These are phyloP conservation scores for Trichophyton verrucosum DNA, from an alignment of 2,329 filamentous ascomycete genomes.

Conservation along the genomic window DNA sequence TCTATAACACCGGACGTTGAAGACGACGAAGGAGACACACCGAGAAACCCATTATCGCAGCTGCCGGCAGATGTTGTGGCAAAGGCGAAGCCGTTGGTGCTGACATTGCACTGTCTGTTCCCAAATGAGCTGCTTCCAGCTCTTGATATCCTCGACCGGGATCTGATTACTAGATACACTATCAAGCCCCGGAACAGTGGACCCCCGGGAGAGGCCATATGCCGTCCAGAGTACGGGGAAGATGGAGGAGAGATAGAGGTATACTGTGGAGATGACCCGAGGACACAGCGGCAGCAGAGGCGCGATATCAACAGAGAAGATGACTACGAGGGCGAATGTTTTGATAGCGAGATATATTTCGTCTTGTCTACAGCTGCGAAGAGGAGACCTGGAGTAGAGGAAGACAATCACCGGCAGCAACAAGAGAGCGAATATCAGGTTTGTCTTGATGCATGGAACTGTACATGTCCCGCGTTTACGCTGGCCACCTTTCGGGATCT, in stretches of 20 bases:
- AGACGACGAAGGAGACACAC: not conserved
- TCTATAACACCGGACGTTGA: not conserved
- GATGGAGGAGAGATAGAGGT: not conserved
- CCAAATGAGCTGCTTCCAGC: conserved; percentile 70
- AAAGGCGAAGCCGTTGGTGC: conserved; percentile 45
- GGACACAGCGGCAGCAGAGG: not conserved
- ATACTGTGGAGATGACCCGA: not conserved
- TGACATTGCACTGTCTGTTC: conserved; percentile 75
- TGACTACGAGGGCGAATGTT: not conserved
- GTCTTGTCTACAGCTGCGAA: conserved; percentile 46
- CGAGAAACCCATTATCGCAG: conserved; percentile 8
- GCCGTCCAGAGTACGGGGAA: conserved; percentile 1
- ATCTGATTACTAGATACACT: conserved; percentile 44
- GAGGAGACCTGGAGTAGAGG: not conserved
- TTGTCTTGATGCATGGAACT: conserved; percentile 66
- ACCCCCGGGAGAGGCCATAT: not conserved
- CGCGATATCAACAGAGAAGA: conserved; percentile 4
- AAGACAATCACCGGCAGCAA: conserved; percentile 12
- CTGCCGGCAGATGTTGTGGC: conserved; percentile 12
- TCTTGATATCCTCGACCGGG: conserved; percentile 72
- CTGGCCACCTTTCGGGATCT: conserved; percentile 49
- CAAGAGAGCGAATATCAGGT: conserved; percentile 50
- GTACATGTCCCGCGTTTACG: conserved; percentile 74
- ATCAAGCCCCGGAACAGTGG: not conserved
- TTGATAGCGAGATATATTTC: conserved; percentile 40